Evolutionary conservation across 106 monocot genomes (phyloP).

Genomic region (Chionographis japonica): DNA sequence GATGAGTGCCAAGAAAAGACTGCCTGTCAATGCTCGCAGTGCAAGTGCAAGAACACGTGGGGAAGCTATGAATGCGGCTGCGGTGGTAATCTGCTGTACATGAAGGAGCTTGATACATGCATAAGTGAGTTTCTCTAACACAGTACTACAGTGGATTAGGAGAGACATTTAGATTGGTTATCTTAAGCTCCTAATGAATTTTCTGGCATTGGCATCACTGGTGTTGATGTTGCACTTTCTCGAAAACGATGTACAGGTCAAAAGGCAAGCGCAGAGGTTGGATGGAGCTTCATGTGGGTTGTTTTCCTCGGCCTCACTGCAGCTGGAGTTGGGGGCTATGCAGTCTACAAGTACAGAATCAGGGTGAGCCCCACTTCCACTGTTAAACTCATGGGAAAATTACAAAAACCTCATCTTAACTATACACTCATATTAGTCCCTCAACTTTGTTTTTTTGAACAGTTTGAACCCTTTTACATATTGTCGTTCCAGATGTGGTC

Average conservation of each 20-base stretch:
- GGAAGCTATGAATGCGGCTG: constrained; percentile 94
- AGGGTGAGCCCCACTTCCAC: constrained; percentile 40
- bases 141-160: neutral
- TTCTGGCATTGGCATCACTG: no score
- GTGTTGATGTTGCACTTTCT: no score
- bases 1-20: constrained; percentile 90
- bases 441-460: no score
- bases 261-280: constrained; percentile 38
- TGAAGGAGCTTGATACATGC: constrained; percentile 90
- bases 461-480: no score
- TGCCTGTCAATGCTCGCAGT: constrained; percentile 78
- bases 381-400: neutral
- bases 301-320: constrained; percentile 61
- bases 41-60: constrained; percentile 91
- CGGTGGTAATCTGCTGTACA: constrained; percentile 63
- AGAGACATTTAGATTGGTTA: neutral
- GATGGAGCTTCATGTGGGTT: constrained; percentile 92
- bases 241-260: constrained; percentile 48
- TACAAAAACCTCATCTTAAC: no score
- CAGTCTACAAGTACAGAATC: constrained; percentile 88
- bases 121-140: constrained; percentile 58
- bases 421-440: no score
- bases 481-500: no score
- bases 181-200: neutral
- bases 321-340: constrained; percentile 75